Conservation (phyloP, 805 yeast genomes). For the Saturnispora galanensis region DNA sequence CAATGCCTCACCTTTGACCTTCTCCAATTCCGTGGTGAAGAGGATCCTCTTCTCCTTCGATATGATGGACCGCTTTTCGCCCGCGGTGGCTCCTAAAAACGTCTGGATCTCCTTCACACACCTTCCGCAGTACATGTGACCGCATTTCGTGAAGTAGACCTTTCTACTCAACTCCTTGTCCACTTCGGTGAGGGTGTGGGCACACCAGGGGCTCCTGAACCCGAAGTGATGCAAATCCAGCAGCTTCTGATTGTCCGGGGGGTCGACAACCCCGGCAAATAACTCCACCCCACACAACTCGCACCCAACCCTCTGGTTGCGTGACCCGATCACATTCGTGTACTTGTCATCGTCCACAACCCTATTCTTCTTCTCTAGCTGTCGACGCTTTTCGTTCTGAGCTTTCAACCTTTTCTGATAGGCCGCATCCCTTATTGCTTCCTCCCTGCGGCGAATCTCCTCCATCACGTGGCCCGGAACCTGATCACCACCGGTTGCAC, state of each 20-base stretch:
- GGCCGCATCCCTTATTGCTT: conserved; percentile 20
- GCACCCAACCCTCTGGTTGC: conserved; percentile 33
- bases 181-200: conserved; percentile 37
- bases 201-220: conserved; percentile 56
- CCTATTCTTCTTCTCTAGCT: conserved; percentile 13
- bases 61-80: conserved; percentile 11
- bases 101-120: conserved; percentile 61
- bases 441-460: conserved; percentile 21
- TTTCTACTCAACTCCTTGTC: conserved; percentile 57
- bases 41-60: conserved; percentile 15
- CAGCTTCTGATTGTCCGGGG: conserved; percentile 19
- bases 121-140: conserved; percentile 80
- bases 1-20: conserved; percentile 28
- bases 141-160: conserved; percentile 61
- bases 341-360: conserved; percentile 12
- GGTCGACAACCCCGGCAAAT: conserved; percentile 64
- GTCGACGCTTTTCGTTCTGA: conserved; percentile 12
- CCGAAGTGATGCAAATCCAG: conserved; percentile 13
- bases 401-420: conserved; percentile 13
- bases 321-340: conserved; percentile 24
- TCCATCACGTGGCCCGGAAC: conserved; percentile 24
- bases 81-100: conserved; percentile 6
- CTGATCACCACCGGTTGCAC: conserved; percentile 11
- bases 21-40: no score
- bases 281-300: conserved; percentile 60